Evolutionary conservation across 2,329 filamentous ascomycete genomes (phyloP).

Genomic region (Colletotrichum costaricense): DNA sequence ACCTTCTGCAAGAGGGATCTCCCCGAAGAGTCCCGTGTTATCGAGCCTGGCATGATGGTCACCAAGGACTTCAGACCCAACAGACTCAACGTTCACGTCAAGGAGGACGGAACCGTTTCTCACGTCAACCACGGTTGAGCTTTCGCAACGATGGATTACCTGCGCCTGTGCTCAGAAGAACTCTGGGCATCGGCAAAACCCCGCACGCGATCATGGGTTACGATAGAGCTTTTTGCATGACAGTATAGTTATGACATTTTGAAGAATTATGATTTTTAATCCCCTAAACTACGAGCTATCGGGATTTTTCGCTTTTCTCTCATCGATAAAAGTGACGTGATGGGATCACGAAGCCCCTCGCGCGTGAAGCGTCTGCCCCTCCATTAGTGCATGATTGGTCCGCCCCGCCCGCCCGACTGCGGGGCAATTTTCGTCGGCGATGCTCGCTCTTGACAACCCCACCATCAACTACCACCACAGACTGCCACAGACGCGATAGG

Average conservation of each 20-base stretch:
- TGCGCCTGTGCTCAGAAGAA: neutral
- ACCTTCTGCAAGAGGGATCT: conserved; percentile 71
- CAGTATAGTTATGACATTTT: neutral
- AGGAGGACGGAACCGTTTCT: conserved; percentile 69
- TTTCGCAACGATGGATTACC: neutral
- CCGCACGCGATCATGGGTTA: neutral
- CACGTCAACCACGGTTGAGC: conserved; percentile 67
- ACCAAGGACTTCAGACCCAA: conserved; percentile 67
- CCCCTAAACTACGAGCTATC: neutral
- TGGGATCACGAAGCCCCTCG: neutral
- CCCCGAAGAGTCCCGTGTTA: conserved; percentile 66
- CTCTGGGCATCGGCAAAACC: neutral
- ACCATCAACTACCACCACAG: conserved; percentile 24
- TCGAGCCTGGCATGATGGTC: conserved; percentile 66
- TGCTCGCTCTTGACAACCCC: conserved; percentile 31
- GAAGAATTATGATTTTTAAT: neutral
- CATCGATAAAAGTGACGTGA: conserved; percentile 18
- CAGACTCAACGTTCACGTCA: conserved; percentile 69
- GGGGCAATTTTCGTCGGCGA: conserved; percentile 38
- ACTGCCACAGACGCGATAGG: conserved; percentile 31
- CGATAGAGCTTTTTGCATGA: neutral
- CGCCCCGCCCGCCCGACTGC: conserved; percentile 42
- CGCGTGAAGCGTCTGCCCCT: conserved; percentile 16
- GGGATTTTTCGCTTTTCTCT: neutral
- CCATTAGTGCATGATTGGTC: conserved; percentile 36